Evolutionary conservation across 495 filamentous ascomycete species (phyloP), one percentile per base, ranked within the genome.

Genomic region (Podospora sp.): DNA sequence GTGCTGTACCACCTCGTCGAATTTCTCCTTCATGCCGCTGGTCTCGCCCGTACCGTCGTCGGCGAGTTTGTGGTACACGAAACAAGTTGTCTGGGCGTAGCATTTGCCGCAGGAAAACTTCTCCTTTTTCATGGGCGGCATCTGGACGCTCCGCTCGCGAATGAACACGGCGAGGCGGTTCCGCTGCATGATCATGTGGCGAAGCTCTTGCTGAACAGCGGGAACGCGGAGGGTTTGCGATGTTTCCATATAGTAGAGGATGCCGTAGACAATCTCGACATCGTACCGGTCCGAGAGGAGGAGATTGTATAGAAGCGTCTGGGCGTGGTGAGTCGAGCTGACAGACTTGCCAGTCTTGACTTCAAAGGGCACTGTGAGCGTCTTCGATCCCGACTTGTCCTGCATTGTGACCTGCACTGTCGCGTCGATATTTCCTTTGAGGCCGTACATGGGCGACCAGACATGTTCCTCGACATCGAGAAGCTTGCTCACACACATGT

Each of bases 401-500:
- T 87, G 77, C 80, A 96, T 90, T 6, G 85, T 86, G n/a, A 94
- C 88, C 79, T 98, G 92, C 14, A 99, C 90, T 5, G 95, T 98
- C n/a, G 95, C 95, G 80, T 99, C 95, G 64, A 99, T 92, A 75
- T 97, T 98, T 33, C 95, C 95, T 79, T 99, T 98, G 7, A 99
- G 83, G 0, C 95, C 95, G 73, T 94, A 98, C 88, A 92, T 92
- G 7, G 95, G 95, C 18, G 95, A 97, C 95, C 94, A 97, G 46
- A 97, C 86, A 72, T 97, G 94, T 76, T 99, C 95, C 77, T 99
- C 95, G 22, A 98, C 92, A 73, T 97, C 95, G 51, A 99, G 88
- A 36, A 99, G 81, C 74, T 97, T 97, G 76, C 87, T 97, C 69
- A 99, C 88, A 71, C 90, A 92, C 83, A 97, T 88, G 52, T 85